Evolutionary conservation across 306 rosid genomes (phyloP), one percentile per base, ranked within the genome.

Genomic region (Abrus precatorius): DNA sequence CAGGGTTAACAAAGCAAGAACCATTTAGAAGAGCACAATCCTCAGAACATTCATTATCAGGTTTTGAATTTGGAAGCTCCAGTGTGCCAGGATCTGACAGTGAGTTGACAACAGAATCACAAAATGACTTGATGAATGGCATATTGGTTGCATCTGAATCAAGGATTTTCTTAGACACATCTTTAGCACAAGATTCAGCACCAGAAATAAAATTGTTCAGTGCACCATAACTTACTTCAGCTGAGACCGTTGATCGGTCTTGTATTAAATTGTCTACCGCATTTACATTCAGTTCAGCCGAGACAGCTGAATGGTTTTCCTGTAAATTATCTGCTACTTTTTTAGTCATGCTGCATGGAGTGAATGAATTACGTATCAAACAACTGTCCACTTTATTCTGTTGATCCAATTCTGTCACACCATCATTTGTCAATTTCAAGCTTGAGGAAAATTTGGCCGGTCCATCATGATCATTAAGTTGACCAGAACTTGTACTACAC

Each of bases 181-280:
- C 84, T 80, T 77, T 65, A 9, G 83, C 76, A 76, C 78, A 79
- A 60, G 80, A 84, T 76, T 82, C 87, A 45, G 84, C 76, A n/a
- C 74, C 87, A 79, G 79, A 83, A 81, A 83, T 29, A 52, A 40
- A 75, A 64, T 48, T 67, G 68, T 72, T 83, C 12, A 41, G 78
- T 45, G 50, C 69, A 56, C 48, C 85, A 80, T 52, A 63, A 60
- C 83, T 74, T 45, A 34, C 65, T 76, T 84, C 86, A 65, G 86
- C 83, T 9, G 84, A 87, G 75, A 76, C 64, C 54, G 77, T 69
- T 30, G 76, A 67, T 80, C 80, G 81, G 40, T 62, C 72, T 86
- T 80, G 85, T 74, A 71, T 85, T 65, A 43, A 70, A 77, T 79
- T 79, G 40, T 88, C 90, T 33, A 59, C 85, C 34, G 29, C 82